phyloP scores from a whole-genome alignment of 2,329 filamentous ascomycete genomes.

The Atkinsonella hypoxylon region DNA sequence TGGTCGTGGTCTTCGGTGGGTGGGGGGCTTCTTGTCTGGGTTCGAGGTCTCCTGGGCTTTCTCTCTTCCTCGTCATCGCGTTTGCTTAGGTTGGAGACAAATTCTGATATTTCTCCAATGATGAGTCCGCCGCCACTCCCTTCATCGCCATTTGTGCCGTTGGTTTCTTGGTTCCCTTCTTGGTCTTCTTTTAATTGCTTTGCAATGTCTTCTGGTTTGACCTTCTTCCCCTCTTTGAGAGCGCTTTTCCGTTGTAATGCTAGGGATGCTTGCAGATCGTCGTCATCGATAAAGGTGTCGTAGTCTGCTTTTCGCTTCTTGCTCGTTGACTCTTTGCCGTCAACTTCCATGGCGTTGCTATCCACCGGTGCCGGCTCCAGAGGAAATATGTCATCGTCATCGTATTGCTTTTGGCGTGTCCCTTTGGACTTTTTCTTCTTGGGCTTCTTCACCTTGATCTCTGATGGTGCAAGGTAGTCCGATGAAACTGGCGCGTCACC shows the following conservation, averaged over 20 bases:
- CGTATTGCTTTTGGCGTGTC: slow-evolving; percentile 56
- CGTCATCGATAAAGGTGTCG: slow-evolving; percentile 72
- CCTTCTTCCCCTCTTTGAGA: slow-evolving; percentile 84
- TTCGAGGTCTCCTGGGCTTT: slow-evolving; percentile 32
- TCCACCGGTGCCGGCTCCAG: slow-evolving; percentile 23
- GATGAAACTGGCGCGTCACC: slow-evolving; percentile 38
- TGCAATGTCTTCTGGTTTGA: slow-evolving; percentile 76
- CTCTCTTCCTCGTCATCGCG: slow-evolving; percentile 43
- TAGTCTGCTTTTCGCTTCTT: slow-evolving; percentile 57
- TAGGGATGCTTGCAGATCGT: slow-evolving; percentile 78
- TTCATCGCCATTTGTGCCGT: slow-evolving; percentile 25
- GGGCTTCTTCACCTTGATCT: slow-evolving; percentile 87
- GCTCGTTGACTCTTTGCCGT: slow-evolving; percentile 37
- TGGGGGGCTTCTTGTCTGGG: slow-evolving; percentile 15
- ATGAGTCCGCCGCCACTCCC: slow-evolving; percentile 58
- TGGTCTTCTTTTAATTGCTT: slow-evolving; percentile 62
- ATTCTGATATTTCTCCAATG: slow-evolving; percentile 94
- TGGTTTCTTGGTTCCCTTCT: slow-evolving; percentile 38
- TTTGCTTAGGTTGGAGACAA: slow-evolving; percentile 74
- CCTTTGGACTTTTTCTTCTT: slow-evolving; percentile 85
- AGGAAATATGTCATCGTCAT: slow-evolving; percentile 49
- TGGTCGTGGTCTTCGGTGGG: slow-evolving; percentile 17
- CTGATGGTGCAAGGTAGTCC: slow-evolving; percentile 78
- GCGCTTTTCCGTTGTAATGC: slow-evolving; percentile 72
- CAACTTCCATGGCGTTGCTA: slow-evolving; percentile 62